Evolutionary conservation across 768 basidiomycete genomes (phyloP).

Genomic region (Lepiota brunneoincarnata): DNA sequence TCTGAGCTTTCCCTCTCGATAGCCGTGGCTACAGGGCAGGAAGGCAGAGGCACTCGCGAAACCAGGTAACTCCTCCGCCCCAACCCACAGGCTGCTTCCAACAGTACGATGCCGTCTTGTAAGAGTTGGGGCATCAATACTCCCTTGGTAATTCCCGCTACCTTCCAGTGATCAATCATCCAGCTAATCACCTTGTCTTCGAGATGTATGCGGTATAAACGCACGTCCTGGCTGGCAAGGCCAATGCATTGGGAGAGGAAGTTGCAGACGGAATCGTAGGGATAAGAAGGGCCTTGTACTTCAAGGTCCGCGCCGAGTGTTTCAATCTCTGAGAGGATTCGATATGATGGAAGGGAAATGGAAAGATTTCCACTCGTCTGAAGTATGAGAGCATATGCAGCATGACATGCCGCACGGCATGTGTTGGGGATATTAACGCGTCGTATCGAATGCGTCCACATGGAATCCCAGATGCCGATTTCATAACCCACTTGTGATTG

Average conservation of each 20-base stretch:
- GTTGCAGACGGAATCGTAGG: conserved; percentile 86
- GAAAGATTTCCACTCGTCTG: conserved; percentile 8
- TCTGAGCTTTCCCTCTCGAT: conserved; percentile 58
- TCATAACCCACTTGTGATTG: conserved; percentile 17
- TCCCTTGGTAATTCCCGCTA: conserved; percentile 29
- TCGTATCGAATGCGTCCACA: conserved; percentile 84
- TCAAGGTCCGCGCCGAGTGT: conserved; percentile 78
- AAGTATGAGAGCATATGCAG: conserved; percentile 49
- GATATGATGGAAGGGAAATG: conserved; percentile 45
- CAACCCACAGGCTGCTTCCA: conserved; percentile 64
- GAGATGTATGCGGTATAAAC: conserved; percentile 80
- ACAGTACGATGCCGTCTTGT: conserved; percentile 58
- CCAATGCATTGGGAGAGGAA: conserved; percentile 71
- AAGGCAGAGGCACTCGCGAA: conserved; percentile 60
- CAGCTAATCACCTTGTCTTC: conserved; percentile 84
- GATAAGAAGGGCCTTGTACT: conserved; percentile 85
- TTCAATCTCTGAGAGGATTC: conserved; percentile 72
- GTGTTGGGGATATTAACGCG: conserved; percentile 64
- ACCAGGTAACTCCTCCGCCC: conserved; percentile 42
- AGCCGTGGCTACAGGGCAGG: conserved; percentile 60
- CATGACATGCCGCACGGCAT: conserved; percentile 79
- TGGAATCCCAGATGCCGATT: conserved; percentile 62
- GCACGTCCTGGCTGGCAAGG: conserved; percentile 76
- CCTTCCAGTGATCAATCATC: conserved; percentile 72
- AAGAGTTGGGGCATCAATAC: conserved; percentile 47